Evolutionary conservation across 2,329 filamentous ascomycete species (phyloP), one percentile per base, ranked within the genome.

Genomic region (Botrytis aclada): DNA sequence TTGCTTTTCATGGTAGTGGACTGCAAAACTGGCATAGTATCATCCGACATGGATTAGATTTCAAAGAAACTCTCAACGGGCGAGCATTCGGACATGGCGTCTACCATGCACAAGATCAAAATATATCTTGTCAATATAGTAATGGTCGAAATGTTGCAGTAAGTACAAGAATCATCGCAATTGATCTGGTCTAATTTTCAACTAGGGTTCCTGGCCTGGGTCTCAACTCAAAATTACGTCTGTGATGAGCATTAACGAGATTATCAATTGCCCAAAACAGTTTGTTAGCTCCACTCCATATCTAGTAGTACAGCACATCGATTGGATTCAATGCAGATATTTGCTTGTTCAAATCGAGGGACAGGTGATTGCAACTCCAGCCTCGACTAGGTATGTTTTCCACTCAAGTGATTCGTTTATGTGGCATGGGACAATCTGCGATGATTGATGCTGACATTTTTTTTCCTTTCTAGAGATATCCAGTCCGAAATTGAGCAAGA

Each of bases 301-400:
- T 82, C 89, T 93, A 64, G 95, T 97, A 14, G 89, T 97, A 1
- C 81, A 87, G 39, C 85, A 94, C 62, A 83, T 92, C 16, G 91
- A 97, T 78, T 98, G 95, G 95, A 94, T 97, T 74, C 94, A 97
- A 79, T 94, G 93, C 39, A 88, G 94, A 61, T 97, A 97, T 81
- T 85, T 98, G 2, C 93, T 97, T 76, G 88, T 93, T n/a, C 75
- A 78, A 72, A 66, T 74, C 22, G 56, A 51, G 32, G 51, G 51
- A 8, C 51, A 29, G n/a, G 14, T 16, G n/a, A 56, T 56, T 32
- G 14, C 51, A 56, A 56, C 51, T 18, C 51, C 51, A 56, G n/a
- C n/a, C 4, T 14, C 51, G 14, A 56, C 18, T 32, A 58, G 37
- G 65, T 69, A 56, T 56, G 65, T 41, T 41, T 69, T 3, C 39